Evolutionary conservation across 495 filamentous ascomycete species (phyloP), one percentile per base, ranked within the genome.

Genomic region (Podospora comata): DNA sequence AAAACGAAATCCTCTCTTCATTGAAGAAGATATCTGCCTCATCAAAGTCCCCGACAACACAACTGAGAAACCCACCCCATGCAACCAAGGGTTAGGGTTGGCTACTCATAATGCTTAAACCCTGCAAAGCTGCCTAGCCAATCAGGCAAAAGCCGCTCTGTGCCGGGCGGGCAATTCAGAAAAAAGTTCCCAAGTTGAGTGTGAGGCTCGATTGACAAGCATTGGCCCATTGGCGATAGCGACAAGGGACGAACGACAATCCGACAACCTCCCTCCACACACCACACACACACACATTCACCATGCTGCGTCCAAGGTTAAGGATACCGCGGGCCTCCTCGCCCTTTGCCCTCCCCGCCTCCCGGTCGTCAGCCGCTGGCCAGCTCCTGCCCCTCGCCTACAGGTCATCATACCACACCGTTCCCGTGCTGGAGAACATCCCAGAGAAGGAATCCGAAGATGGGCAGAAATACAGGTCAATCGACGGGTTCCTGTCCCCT

Each of bases 341-440:
- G 66, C 69, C 56, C 27, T 39, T 68, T 56, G 26, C 44, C 59
- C 48, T 60, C 64, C 66, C 72, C 13, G 68, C 71, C 23, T 23
- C 23, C 23, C 71, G 68, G 61, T 59, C 74, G 68, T 71, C 73
- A 65, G 71, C 70, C 59, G 71, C 66, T 32, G 30, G 4, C 26
- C 55, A 69, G 39, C 55, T 32, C 30, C 30, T 65, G 62, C 67
- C 69, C 18, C 73, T 73, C 20, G 58, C 71, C 59, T 44, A 70
- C 4, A 73, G 76, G 58, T 70, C 70, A 32, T 70, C 70, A 32
- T 54, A 72, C 59, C 91, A 94, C 69, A 66, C 74, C 28, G 77
- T 92, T 26, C 90, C 90, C 9, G 67, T 75, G 58, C 84, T 96
- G 72, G 74, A 79, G 9, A 83, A 91, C 28, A 53, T 62, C 74